A percentile compares a stretch with the other conserved stretches of the same genome.
Conservation (phyloP, 2,329 filamentous ascomycete species). For the Blastomyces parvus region DNA sequence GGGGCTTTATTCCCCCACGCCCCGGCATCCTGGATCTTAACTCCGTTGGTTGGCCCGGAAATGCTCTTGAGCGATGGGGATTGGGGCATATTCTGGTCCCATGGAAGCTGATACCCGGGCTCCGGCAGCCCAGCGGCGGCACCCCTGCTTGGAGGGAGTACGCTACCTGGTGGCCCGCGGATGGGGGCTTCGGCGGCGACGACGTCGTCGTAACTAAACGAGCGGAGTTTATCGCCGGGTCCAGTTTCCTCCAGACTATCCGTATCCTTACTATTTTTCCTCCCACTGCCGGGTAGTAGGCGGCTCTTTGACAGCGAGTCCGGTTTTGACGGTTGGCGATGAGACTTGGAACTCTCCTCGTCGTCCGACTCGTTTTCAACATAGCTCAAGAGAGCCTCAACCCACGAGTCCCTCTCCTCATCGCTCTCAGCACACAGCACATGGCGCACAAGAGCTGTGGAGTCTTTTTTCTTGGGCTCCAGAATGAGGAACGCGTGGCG, state of each 20-base stretch:
- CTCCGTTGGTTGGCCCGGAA: conserved; percentile 74
- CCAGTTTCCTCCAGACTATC: conserved; percentile 32
- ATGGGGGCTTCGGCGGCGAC: conserved; percentile 49
- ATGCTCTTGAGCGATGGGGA: conserved; percentile 48
- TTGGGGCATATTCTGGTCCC: conserved; percentile 23
- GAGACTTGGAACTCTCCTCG: conserved; percentile 17
- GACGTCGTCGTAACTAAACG: conserved; percentile 49
- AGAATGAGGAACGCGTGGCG: conserved; percentile 91
- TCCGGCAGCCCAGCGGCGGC: conserved; percentile 20
- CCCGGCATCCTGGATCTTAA: conserved; percentile 72
- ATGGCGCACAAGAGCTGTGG: conserved; percentile 75
- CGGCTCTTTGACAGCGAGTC: conserved; percentile 21
- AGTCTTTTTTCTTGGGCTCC: conserved; percentile 95
- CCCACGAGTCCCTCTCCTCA: conserved; percentile 84
- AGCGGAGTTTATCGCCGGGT: conserved; percentile 32
- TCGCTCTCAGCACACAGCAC: conserved; percentile 95
- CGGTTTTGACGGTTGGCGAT: conserved; percentile 15
- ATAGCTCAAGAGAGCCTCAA: conserved; percentile 79
- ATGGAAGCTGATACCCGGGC: conserved; percentile 21
- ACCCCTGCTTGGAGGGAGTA: conserved; percentile 23
- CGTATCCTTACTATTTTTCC: conserved; percentile 26
- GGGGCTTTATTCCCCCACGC: conserved; percentile 70
- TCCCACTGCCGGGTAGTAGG: conserved; percentile 20
- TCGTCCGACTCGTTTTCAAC: conserved; percentile 61
- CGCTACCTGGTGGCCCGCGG: conserved; percentile 35